Evolutionary conservation across 352 stramenopile species (phyloP), one percentile per base, ranked within the genome.

Genomic region (Thraustotheca clavata): DNA sequence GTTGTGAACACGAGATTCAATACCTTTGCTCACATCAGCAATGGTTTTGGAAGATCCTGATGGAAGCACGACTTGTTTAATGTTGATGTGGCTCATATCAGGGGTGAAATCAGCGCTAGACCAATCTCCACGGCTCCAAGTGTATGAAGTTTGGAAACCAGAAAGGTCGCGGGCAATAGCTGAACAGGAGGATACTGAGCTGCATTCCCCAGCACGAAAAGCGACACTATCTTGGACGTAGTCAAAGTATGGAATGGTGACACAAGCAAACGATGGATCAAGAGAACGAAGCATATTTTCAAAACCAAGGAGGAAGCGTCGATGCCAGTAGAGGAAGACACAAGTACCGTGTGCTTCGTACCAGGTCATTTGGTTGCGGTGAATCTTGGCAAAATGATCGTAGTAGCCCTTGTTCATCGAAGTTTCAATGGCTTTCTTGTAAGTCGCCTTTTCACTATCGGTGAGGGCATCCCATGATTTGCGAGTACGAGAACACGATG

Each of bases 311-410:
- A 95, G 67, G 59, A 95, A 66, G 34, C 78, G 43, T 26, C 86
- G 86, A 65, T 95, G 86, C 86, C 86, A 95, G 61, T 90, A 94
- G 60, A 94, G 36, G 52, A 95, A 95, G 80, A 94, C 91, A 63
- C 84, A 93, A 67, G 83, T 94, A 46, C 80, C 76, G 66, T 95
- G 86, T 18, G 86, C 86, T 70, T 95, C 84, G 0, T 67, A 59
- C 0, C 80, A 85, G 46, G 80, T 90, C 81, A 92, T 89, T 60
- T 83, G 74, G 72, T 95, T 80, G 47, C 80, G 89, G 69, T 95
- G 86, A 67, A 94, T 86, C 71, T 91, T 80, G 20, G 93, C 76
- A 47, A 95, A 95, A 62, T 87, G 87, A 69, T 91, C 85, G 62
- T 95, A 92, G 46, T 85, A 75, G 11, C 84, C 84, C 48, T 87